Evolutionary conservation across 345 rosid species (phyloP), one percentile per base, ranked within the genome.

Genomic region (Gossypium sturtianum): DNA sequence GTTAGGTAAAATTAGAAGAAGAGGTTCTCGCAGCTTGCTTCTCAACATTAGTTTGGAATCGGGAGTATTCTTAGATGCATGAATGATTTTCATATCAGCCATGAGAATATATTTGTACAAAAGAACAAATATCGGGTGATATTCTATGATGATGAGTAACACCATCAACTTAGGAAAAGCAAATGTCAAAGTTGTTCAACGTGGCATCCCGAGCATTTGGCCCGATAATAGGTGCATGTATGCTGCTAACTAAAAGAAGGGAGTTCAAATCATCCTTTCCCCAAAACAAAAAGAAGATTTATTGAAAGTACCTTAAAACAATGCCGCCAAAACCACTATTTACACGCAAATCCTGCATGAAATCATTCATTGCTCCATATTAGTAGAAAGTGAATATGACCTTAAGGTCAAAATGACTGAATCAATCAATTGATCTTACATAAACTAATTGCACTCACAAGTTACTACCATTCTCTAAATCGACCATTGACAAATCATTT

Each of bases 241-340:
- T 38, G 7, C 49, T n/a, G 54, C 71, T 49, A 7, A 17, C 19
- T 12, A 2, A 45, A 45, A 47, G 1, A 47, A 19, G 1, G 1
- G 38, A 27, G 71, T 66, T 48, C 53, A 16, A 23, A 20, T 20
- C 71, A 57, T 54, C 29, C 17, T 3, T 19, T 19, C 22, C 54
- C 38, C n/a, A 6, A 12, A 23, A 7, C 29, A 6, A 13, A 66
- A 66, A 47, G 27, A 45, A 22, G 52, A 20, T 67, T 12, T 44
- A 23, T 8, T 63, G 56, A 56, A 68, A 47, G 56, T 84, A 91
- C 98, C 99, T 95, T 80, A 95, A 78, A 80, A 84, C 94, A 61
- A 95, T 79, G 59, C 98, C 99, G 15, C 99, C 91, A 41, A 95
- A 95, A 65, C 94, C 92, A 72, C 85, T 83, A 79, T 77, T 85